These are phyloP conservation scores for Thyridium curvatum DNA, from an alignment of 2,329 filamentous ascomycete species.

Conservation along the genomic window DNA sequence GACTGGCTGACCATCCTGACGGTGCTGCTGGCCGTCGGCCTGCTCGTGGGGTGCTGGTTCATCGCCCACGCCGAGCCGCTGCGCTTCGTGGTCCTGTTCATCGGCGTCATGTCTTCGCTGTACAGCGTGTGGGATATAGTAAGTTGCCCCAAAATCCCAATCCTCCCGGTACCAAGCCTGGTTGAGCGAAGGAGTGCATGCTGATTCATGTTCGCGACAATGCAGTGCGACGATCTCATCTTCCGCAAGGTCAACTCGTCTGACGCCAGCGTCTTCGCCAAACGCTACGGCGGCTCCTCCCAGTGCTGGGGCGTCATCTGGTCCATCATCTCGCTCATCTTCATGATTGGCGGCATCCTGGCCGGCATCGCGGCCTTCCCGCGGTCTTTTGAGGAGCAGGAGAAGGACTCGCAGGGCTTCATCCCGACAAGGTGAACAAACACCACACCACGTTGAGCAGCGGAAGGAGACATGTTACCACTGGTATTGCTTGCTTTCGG, in stretches of 20 bases:
- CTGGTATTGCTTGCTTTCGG: too few species aligned
- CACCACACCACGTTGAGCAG: too few species aligned
- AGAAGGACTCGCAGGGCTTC: constrained; percentile 62
- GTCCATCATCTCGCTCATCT: constrained; percentile 63
- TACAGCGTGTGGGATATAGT: constrained; percentile 81
- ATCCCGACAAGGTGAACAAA: constrained; percentile 38
- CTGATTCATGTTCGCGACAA: too few species aligned
- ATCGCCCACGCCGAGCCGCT: constrained; percentile 69
- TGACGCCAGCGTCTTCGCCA: constrained; percentile 72
- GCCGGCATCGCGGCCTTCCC: constrained; percentile 72
- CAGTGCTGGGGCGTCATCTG: constrained; percentile 78
- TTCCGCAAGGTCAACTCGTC: constrained; percentile 74
- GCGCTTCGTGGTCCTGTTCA: constrained; percentile 65
- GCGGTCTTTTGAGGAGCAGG: constrained; percentile 61
- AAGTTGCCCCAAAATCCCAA: too few species aligned
- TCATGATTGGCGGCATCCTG: constrained; percentile 71
- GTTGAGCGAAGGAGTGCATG: too few species aligned
- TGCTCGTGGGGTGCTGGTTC: constrained; percentile 73
- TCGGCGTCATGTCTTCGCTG: constrained; percentile 74
- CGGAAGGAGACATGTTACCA: too few species aligned
- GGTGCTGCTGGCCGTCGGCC: constrained; percentile 60
- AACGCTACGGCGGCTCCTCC: constrained; percentile 71
- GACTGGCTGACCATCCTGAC: constrained; percentile 74
- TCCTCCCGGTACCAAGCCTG: too few species aligned
- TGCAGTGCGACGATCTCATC: constrained; percentile 69